Evolutionary conservation across 108 stramenopile genomes (phyloP).

Genomic region (Stephanodiscus minutulus): DNA sequence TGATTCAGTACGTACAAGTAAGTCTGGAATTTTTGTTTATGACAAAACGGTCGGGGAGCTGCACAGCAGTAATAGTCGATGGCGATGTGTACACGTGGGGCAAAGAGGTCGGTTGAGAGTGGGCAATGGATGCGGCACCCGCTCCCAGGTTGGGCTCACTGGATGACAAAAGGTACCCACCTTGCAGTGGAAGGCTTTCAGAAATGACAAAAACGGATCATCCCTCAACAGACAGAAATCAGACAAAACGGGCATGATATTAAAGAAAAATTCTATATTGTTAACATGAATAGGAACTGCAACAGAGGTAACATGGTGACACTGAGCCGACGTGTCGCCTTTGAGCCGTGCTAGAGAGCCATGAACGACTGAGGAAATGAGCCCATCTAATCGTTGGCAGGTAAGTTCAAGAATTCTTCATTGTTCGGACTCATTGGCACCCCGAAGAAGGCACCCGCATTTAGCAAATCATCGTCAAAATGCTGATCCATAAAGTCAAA

Average conservation of each 20-base stretch:
- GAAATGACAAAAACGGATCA: background rate
- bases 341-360: too few species aligned
- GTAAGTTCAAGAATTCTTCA: slow-evolving; percentile 34
- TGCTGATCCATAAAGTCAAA: slow-evolving; percentile 45
- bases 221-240: too few species aligned
- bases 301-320: background rate
- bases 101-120: too few species aligned
- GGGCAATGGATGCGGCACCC: too few species aligned
- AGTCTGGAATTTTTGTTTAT: too few species aligned
- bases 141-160: too few species aligned
- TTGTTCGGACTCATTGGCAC: slow-evolving; percentile 32
- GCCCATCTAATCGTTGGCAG: background rate
- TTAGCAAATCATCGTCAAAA: slow-evolving; percentile 44
- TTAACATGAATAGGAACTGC: background rate
- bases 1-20: too few species aligned
- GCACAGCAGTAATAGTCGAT: too few species aligned
- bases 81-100: too few species aligned
- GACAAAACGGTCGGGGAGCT: too few species aligned
- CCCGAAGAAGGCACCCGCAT: slow-evolving; percentile 27
- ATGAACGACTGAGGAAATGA: background rate
- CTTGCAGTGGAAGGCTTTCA: background rate
- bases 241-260: background rate
- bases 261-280: background rate
- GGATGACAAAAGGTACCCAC: too few species aligned
- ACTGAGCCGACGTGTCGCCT: background rate